phyloP scores from a whole-genome alignment of 163 green algal genomes.

The Volvox carteri region DNA sequence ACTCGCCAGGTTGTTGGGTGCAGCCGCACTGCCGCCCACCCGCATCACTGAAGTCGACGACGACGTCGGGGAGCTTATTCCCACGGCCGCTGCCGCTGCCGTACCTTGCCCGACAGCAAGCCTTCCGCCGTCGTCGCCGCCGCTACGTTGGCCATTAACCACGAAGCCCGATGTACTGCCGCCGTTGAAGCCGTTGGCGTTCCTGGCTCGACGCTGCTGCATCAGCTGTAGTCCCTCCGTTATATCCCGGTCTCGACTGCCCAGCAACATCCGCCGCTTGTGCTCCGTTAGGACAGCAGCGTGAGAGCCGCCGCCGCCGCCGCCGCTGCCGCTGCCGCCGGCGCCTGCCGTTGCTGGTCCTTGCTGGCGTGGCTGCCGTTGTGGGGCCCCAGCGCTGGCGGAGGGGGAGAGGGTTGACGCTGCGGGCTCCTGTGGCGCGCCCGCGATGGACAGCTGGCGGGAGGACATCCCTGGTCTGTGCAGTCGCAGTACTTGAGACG shows the following conservation, averaged over 20 bases:
- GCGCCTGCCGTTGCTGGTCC: too few species aligned
- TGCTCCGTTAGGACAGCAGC: background rate
- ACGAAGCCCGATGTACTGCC: background rate
- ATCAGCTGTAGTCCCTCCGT: constrained; percentile 16
- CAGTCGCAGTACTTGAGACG: background rate
- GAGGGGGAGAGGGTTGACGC: background rate
- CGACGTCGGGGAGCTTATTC: background rate
- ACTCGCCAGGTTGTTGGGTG: background rate
- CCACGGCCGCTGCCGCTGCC: background rate
- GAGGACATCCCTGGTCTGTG: constrained; percentile 1
- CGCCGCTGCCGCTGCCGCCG: too few species aligned
- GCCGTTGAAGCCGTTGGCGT: background rate
- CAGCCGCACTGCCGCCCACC: background rate
- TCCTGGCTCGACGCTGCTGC: constrained; percentile 43
- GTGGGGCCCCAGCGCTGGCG: too few species aligned
- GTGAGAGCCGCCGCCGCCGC: background rate
- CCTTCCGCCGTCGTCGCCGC: too few species aligned
- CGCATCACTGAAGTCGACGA: background rate
- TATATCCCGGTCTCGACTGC: background rate
- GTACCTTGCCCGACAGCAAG: background rate
- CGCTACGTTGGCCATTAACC: background rate
- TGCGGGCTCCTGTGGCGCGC: background rate
- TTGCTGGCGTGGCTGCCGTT: too few species aligned
- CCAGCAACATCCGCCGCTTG: background rate
- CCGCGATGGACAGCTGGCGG: background rate